These are phyloP conservation scores for Yamadazyma diddensiae DNA, from an alignment of 1,139 yeast species.

Conservation along the genomic window DNA sequence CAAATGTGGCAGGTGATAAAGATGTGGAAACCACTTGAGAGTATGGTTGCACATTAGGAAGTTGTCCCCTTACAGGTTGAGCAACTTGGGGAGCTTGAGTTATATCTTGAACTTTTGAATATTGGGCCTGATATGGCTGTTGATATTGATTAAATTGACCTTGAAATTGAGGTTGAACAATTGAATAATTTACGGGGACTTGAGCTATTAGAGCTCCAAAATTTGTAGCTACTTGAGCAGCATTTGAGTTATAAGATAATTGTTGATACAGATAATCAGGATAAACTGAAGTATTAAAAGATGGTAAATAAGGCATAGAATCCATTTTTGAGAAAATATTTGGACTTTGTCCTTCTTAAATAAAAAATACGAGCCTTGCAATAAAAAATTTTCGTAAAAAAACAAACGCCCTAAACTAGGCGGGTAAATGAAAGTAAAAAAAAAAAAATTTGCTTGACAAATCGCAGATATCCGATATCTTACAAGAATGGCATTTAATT, in stretches of 20 bases:
- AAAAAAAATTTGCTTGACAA: too few species aligned
- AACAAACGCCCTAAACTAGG: not conserved
- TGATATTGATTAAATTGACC: too few species aligned
- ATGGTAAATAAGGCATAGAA: conserved; percentile 15
- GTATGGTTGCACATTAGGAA: not conserved
- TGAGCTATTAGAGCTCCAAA: too few species aligned
- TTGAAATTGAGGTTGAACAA: too few species aligned
- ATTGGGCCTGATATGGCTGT: too few species aligned
- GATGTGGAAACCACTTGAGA: not conserved
- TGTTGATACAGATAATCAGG: conserved; percentile 10
- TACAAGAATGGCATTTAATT: too few species aligned
- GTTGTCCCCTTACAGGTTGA: too few species aligned
- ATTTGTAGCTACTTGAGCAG: conserved; percentile 2
- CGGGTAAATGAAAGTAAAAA: not conserved
- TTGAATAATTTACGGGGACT: too few species aligned
- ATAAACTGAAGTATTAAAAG: conserved; percentile 12
- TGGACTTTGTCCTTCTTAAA: conserved; percentile 10
- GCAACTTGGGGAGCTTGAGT: not conserved
- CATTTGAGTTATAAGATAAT: conserved; percentile 1
- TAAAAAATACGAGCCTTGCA: conserved; percentile 12
- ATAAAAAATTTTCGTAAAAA: conserved; percentile 9
- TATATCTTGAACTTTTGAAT: too few species aligned
- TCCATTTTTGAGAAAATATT: conserved; percentile 10
- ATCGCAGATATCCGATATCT: too few species aligned
- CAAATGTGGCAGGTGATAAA: conserved; percentile 3